These are phyloP conservation scores for Fusarium sp. DNA, from an alignment of 2,329 filamentous ascomycete species.

Conservation along the genomic window DNA sequence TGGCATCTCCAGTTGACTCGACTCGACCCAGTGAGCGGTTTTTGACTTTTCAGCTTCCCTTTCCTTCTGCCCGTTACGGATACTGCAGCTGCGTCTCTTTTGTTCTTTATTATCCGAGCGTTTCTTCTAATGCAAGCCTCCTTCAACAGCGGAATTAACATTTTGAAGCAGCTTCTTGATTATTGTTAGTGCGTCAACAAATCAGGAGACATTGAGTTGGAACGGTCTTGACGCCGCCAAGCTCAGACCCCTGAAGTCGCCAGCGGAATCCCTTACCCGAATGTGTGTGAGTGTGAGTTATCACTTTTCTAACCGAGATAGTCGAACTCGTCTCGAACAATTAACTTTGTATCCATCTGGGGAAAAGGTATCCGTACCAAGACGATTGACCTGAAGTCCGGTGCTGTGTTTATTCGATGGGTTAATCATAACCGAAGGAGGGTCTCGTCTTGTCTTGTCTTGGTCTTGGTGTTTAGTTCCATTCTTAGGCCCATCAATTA, in stretches of 20 bases:
- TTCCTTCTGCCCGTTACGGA: not conserved
- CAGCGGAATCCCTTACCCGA: not conserved
- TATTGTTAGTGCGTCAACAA: not conserved
- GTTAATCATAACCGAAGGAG: not conserved
- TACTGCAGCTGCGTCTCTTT: not conserved
- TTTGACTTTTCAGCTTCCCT: not conserved
- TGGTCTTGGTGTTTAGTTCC: not conserved
- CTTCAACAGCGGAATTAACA: not conserved
- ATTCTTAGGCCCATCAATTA: not conserved
- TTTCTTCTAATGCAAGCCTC: constrained; percentile 17
- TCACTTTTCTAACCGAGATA: constrained; percentile 5
- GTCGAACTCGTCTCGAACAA: not conserved
- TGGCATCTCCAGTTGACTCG: not conserved
- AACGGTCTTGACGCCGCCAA: not conserved
- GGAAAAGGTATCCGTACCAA: not conserved
- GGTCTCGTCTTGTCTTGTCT: not conserved
- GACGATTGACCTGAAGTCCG: not conserved
- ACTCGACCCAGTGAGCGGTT: not conserved
- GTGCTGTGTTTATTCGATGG: not conserved
- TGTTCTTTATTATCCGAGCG: constrained; percentile 6
- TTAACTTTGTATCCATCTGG: not conserved
- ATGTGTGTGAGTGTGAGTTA: constrained; percentile 7
- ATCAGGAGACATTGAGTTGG: not conserved
- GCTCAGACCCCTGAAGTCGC: not conserved
- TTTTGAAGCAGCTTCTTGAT: not conserved